Conservation (phyloP, 768 basidiomycete genomes). For the Amanita jacksonii region DNA sequence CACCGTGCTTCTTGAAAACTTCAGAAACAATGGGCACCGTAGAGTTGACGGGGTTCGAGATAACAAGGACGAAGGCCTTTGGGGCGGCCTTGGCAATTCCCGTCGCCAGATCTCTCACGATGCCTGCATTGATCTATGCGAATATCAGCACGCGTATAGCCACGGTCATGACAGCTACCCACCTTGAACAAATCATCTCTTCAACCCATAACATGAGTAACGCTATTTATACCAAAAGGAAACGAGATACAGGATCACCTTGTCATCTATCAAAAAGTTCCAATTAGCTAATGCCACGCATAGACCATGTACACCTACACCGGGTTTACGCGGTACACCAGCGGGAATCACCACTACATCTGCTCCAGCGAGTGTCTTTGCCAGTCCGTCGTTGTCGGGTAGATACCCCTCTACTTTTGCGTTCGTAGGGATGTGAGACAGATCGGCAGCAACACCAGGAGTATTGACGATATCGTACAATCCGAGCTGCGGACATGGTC, state of each 20-base stretch:
- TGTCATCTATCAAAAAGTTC: conserved; percentile 33
- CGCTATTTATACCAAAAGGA: conserved; percentile 2
- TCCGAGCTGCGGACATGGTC: conserved; percentile 43
- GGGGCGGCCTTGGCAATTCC: conserved; percentile 79
- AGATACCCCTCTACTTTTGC: conserved; percentile 80
- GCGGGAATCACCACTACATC: conserved; percentile 93
- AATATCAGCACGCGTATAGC: not conserved
- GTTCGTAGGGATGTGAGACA: conserved; percentile 87
- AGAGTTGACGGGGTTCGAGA: conserved; percentile 99
- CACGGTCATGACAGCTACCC: conserved; percentile 11
- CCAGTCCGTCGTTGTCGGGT: conserved; percentile 69
- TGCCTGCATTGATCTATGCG: conserved; percentile 89
- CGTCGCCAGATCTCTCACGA: conserved; percentile 86
- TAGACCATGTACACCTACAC: conserved; percentile 40
- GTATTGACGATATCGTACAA: conserved; percentile 97
- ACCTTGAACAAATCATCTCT: conserved; percentile 98
- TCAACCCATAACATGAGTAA: conserved; percentile 12
- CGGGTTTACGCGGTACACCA: conserved; percentile 92
- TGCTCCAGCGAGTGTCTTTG: conserved; percentile 76
- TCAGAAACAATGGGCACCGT: conserved; percentile 96
- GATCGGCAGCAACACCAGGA: conserved; percentile 93
- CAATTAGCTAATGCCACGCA: conserved; percentile 5
- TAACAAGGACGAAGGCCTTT: conserved; percentile 90
- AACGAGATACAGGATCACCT: conserved; percentile 25
- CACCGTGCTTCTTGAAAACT: conserved; percentile 86